Evolutionary conservation across 805 yeast species (phyloP).

Genomic region (Kuraishia cidri): DNA sequence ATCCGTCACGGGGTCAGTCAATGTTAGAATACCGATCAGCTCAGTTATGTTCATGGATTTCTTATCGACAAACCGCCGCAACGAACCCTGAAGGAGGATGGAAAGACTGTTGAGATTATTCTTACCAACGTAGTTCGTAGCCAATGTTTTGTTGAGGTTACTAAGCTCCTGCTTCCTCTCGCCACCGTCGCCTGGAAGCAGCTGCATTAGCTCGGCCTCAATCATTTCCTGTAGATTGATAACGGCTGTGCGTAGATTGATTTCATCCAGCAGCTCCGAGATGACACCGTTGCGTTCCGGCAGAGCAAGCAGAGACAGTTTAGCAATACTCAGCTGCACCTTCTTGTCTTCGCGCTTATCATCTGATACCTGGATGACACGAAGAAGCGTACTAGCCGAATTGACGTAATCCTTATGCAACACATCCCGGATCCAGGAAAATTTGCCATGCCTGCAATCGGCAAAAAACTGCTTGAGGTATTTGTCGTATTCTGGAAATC

Average conservation of each 20-base stretch:
- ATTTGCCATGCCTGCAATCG: constrained; percentile 31
- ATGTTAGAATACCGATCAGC: constrained; percentile 39
- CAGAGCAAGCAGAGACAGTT: constrained; percentile 48
- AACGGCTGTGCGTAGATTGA: constrained; percentile 31
- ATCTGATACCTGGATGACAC: constrained; percentile 26
- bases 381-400: constrained; percentile 36
- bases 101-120: constrained; percentile 8
- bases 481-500: constrained; percentile 42
- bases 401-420: constrained; percentile 35
- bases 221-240: constrained; percentile 10
- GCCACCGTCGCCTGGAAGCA: constrained; percentile 12
- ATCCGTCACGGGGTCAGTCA: constrained; percentile 25
- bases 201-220: constrained; percentile 10
- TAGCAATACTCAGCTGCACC: constrained; percentile 62
- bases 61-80: constrained; percentile 22
- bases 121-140: constrained; percentile 11
- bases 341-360: constrained; percentile 37
- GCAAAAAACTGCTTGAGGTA: constrained; percentile 44
- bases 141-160: constrained; percentile 5
- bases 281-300: constrained; percentile 7
- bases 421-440: constrained; percentile 69
- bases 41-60: constrained; percentile 30
- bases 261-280: constrained; percentile 24
- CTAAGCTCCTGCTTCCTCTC: constrained; percentile 10
- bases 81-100: constrained; percentile 9